Base-by-base conservation (phyloP, 768 basidiomycete species). In the Termitomyces sp. region DNA sequence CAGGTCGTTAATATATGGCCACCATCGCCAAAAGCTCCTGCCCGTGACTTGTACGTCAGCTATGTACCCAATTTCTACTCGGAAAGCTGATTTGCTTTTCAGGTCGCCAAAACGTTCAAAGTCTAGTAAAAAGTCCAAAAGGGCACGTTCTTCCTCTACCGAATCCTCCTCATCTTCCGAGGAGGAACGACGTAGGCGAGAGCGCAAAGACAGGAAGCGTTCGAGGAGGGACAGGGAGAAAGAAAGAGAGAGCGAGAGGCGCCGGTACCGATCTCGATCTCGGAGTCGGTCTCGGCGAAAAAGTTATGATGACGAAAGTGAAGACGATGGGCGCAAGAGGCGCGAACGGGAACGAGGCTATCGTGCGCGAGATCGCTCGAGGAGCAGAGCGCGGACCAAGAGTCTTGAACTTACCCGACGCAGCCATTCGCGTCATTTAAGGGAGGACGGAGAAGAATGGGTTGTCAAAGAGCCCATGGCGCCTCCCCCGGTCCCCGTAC, bases 1-100 rank as follows among this genome's bases (percentile, higher is more conserved):
- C 81, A 72, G 9, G 77, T 76, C 5, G 69, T 84, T 2, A 79
- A 80, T 62, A 77, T 92, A n/a, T 94, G 92, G 92, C 92, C 92
- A 1, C 71, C 84, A 4, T 94, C 92, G 3, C 92, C 92, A 0
- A 87, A 86, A 61, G 81, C 78, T 10, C 83, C 84, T 55, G 73
- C 80, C 37, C 82, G 89, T 37, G 70, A 72, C 47, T 61, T 82
- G 83, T 89, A 71, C 31, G 85, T 41, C 57, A 48, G n/a, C 39
- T 20, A 13, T 34, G n/a, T 5, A 41, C 28, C 26, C 52, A 7
- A 52, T 46, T 45, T 24, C 12, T 33, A 51, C 47, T 54, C 5
- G 28, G 2, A 15, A 45, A 15, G 64, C 29, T 33, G 36, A 54
- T 49, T 51, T 13, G 26, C 3, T 36, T 24, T 46, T n/a, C 55